Evolutionary conservation across 2,329 filamentous ascomycete species (phyloP), one percentile per base, ranked within the genome.

Genomic region (Cercospora sesami): DNA sequence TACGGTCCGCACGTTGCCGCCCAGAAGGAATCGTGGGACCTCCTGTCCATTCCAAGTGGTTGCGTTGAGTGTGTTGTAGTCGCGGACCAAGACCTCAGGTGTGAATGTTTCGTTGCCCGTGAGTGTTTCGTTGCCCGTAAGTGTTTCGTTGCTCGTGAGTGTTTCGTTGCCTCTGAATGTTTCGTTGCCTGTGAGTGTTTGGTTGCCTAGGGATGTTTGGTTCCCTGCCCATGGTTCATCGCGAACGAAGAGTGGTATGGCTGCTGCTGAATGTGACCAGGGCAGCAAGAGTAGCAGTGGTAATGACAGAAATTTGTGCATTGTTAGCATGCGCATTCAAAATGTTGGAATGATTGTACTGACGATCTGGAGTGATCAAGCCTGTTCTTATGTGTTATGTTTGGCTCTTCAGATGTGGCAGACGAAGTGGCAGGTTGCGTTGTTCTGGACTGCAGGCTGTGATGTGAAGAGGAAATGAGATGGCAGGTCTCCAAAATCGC

Each of bases 21-120:
- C 31, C 8, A 30, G 16, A 7, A 55, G 28, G 6, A 60, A 36
- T 26, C 16, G 59, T 42, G 45, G 42, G 28, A 18, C 33, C 60
- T 58, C 51, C 28, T 62, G 36, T 8, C 33, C 59, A 23, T 65
- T 62, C 67, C 68, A 72, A 9, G 64, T 65, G 10, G 71, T 70
- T 18, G 71, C 66, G 9, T 73, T 73, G 26, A 73, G 67, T 21
- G 71, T 73, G 48, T 73, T 73, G 31, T 61, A 63, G 26, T 69
- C 66, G 36, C 66, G 59, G 5, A 73, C 63, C 67, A 65, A 69
- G 26, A 70, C 60, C 4, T 66, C 64, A 31, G 39, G 26, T n/a
- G 33, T 18, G 9, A 14, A 18, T 16, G 31, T 61, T 39, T 39
- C 33, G 30, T 36, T 39, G 30, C 31, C 12, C 12, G 3, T 5